Base-by-base conservation (phyloP, 2,329 filamentous ascomycete genomes). In the Botrytis byssoidea region DNA sequence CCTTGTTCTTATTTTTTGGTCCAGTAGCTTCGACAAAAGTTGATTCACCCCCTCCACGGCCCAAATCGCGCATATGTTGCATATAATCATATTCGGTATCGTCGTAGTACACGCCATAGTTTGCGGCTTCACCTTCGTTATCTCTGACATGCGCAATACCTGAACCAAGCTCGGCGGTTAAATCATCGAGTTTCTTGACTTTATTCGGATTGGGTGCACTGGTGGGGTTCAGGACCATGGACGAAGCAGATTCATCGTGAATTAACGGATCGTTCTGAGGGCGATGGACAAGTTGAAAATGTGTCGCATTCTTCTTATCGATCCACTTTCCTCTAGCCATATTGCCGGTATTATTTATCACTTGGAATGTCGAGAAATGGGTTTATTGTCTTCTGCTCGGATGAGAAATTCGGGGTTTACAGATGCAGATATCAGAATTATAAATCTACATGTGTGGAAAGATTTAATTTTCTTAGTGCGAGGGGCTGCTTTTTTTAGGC, bases 1-100 rank as follows among this genome's bases (percentile, higher is more conserved):
- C 89, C 83, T 95, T 95, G 37, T 84, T 86, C 82, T 93, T 93
- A 72, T 87, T 87, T 71, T 84, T 82, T n/a, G 86, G 81, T 20
- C 85, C 83, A 70, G 88, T 87, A n/a, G 89, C 87, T 78, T 98
- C 94, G 57, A 99, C 88, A 81, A 97, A 98, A 66, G 95, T 90
- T 44, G 92, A 89, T 72, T 94, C 91, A 44, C 93, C 93, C 3
- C 81, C 80, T 4, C 86, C 93, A 61, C 85, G 83, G 73, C 91
- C 91, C n/a, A 99, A 85, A 79, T 98, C 96, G 72, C 94, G 92
- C 87, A 99, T 86, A 83, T 99, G 96, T 83, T 99, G 96, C 96
- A 99, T 99, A 85, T 99, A 99, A 83, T 99, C 96, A 84, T 99
- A 99, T 80, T 93, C 89, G 77, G 93, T 92, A 83, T 99, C 96